Percentiles rank a stretch among this genome's conserved stretches.
Evolutionary conservation across 371 early-diverging fungal genomes (phyloP).

Genomic region (Haplosporangium sp.): DNA sequence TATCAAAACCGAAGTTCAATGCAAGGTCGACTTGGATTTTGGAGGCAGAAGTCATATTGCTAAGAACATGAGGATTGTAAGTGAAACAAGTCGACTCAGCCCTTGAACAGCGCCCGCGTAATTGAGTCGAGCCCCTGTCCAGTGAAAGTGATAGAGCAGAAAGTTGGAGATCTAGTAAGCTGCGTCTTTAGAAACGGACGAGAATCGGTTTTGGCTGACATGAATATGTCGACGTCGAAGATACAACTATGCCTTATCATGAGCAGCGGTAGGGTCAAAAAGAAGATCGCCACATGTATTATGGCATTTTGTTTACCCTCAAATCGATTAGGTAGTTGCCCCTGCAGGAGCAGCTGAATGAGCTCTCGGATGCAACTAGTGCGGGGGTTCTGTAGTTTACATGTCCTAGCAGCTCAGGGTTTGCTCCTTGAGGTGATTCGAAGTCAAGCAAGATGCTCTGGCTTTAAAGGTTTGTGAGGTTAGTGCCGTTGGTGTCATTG

Average conservation of each 20-base stretch:
- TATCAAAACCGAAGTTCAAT: slow-evolving; percentile 21
- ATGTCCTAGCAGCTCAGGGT: too few relatives aligned
- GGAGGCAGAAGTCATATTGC: slow-evolving; percentile 10
- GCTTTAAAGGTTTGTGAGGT: slow-evolving; percentile 7
- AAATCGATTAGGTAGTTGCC: too few relatives aligned
- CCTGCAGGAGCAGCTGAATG: too few relatives aligned
- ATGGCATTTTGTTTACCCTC: too few relatives aligned
- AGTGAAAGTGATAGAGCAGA: slow-evolving; percentile 26
- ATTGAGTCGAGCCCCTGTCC: slow-evolving; percentile 21
- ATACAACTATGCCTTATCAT: too few relatives aligned
- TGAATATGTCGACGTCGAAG: slow-evolving; percentile 5
- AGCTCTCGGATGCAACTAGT: too few relatives aligned
- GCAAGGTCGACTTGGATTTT: slow-evolving; percentile 1
- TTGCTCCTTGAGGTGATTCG: too few relatives aligned
- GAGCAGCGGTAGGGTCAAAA: too few relatives aligned
- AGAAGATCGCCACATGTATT: too few relatives aligned
- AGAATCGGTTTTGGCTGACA: neutral
- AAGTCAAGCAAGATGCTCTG: slow-evolving; percentile 11
- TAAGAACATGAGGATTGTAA: slow-evolving; percentile 23
- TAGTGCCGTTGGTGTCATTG: neutral
- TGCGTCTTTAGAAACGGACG: slow-evolving; percentile 1
- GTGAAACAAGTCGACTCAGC: slow-evolving; percentile 18
- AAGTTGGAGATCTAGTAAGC: slow-evolving; percentile 12
- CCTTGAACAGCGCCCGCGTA: slow-evolving; percentile 19
- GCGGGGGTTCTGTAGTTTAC: too few relatives aligned